Base-by-base conservation (phyloP, 306 rosid species). In the Echinosophora koreensis region DNA sequence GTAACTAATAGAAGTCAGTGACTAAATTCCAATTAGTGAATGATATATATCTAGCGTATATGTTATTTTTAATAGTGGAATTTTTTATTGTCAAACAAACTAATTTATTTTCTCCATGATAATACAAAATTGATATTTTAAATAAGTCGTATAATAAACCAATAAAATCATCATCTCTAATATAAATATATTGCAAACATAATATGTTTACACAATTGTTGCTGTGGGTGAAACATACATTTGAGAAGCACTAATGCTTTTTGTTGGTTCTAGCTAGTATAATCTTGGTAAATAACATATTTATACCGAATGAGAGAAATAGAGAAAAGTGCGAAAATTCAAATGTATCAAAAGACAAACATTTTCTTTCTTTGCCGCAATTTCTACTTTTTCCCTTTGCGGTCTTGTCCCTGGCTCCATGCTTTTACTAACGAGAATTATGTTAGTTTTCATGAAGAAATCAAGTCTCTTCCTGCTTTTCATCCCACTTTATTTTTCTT, bases 371-470 rank as follows among this genome's bases (percentile, higher is more conserved):
- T 90, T 90, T 62, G 75, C 86, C 5, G 14, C 8, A 16, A 88
- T 88, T 67, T 90, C 98, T 3, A 76, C 88, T 16, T 85, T 94
- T 38, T 59, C 94, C 1, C 90, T 81, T 3, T 88, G 92, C 15
- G 98, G 96, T 3, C 91, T 81, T 66, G 9, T 91, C n/a, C 97
- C 97, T 5, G 6, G 32, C 32, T 30, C 32, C 32, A 2, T 30
- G 22, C 32, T 5, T 35, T 35, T 35, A 90, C 94, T 0, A 93
- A 93, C 11, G 96, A 93, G 81, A 91, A 88, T 63, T 63, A 82
- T 91, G 91, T 81, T 86, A 0, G 78, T 87, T 22, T 94, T 94
- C 87, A 91, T 85, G 16, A 86, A 89, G 16, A 86, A 89, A 14
- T 89, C 94, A 3, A 90, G 98, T 1, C 85, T 94, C 50, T 69